Conservation (phyloP, 2,329 filamentous ascomycete genomes). For the Fusarium siculi region DNA sequence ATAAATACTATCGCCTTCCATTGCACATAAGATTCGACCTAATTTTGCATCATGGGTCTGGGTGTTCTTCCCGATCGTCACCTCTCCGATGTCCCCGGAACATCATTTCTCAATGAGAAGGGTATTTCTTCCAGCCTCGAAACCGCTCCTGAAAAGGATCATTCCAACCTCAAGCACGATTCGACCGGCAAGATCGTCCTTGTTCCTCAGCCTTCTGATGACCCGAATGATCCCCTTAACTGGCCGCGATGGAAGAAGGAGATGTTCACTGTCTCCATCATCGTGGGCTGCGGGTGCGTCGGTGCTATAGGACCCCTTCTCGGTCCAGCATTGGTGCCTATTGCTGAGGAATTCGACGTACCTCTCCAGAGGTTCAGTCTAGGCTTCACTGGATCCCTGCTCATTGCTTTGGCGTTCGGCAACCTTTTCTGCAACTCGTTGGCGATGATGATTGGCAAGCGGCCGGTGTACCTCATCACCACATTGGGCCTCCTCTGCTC, state of each 20-base stretch:
- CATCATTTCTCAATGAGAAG: background rate
- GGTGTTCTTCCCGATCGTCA: background rate
- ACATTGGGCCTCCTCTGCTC: background rate
- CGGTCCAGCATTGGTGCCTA: background rate
- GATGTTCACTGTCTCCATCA: background rate
- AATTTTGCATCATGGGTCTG: background rate
- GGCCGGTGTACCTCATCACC: background rate
- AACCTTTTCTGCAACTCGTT: background rate
- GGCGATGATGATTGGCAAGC: slow-evolving; percentile 7
- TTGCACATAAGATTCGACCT: background rate
- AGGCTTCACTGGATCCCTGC: background rate
- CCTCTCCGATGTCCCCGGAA: background rate
- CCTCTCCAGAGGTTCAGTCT: background rate
- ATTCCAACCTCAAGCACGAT: background rate
- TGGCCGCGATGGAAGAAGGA: slow-evolving; percentile 5
- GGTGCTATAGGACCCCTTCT: slow-evolving; percentile 4
- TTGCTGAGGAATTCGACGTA: background rate
- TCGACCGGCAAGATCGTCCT: slow-evolving; percentile 4
- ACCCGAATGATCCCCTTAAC: background rate
- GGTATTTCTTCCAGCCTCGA: background rate
- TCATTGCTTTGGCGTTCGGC: background rate
- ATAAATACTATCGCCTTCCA: no score
- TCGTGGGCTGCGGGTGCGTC: background rate
- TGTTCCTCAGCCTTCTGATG: background rate
- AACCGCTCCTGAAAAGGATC: rapidly evolving